Evolutionary conservation across 2,329 filamentous ascomycete species (phyloP).

Genomic region (Botrytis pseudocinerea): DNA sequence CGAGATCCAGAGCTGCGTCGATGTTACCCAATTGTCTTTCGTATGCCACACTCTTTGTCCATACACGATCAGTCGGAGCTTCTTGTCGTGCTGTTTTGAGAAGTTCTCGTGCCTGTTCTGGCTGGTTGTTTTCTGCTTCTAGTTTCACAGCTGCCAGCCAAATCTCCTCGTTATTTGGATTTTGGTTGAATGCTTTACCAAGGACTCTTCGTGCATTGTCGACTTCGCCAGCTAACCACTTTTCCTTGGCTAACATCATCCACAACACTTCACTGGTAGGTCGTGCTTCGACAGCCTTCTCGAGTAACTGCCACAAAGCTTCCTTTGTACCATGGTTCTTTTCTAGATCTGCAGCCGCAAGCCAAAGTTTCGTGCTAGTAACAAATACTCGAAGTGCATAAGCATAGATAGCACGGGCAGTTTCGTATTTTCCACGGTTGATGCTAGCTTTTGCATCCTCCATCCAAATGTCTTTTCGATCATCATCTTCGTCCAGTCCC

Average conservation of each 20-base stretch:
- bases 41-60: slow-evolving; percentile 94
- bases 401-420: slow-evolving; percentile 88
- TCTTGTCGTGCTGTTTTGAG: slow-evolving; percentile 81
- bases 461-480: slow-evolving; percentile 93
- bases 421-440: slow-evolving; percentile 79
- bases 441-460: slow-evolving; percentile 87
- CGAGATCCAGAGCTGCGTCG: slow-evolving; percentile 82
- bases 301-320: slow-evolving; percentile 78
- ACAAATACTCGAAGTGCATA: slow-evolving; percentile 88
- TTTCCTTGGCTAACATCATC: slow-evolving; percentile 95
- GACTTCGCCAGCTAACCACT: slow-evolving; percentile 84
- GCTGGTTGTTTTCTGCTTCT: slow-evolving; percentile 84
- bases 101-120: slow-evolving; percentile 77
- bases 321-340: slow-evolving; percentile 84
- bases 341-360: slow-evolving; percentile 87
- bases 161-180: slow-evolving; percentile 96
- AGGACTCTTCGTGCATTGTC: slow-evolving; percentile 85
- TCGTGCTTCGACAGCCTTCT: slow-evolving; percentile 91
- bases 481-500: slow-evolving; percentile 92
- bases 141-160: slow-evolving; percentile 96
- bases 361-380: slow-evolving; percentile 84
- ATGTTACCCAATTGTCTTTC: slow-evolving; percentile 80
- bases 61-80: slow-evolving; percentile 92
- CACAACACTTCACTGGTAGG: slow-evolving; percentile 89
- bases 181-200: slow-evolving; percentile 87